Evolutionary conservation across 805 yeast genomes (phyloP), one percentile per base, ranked within the genome.

Genomic region (Wickerhamomyces strasburgensis): DNA sequence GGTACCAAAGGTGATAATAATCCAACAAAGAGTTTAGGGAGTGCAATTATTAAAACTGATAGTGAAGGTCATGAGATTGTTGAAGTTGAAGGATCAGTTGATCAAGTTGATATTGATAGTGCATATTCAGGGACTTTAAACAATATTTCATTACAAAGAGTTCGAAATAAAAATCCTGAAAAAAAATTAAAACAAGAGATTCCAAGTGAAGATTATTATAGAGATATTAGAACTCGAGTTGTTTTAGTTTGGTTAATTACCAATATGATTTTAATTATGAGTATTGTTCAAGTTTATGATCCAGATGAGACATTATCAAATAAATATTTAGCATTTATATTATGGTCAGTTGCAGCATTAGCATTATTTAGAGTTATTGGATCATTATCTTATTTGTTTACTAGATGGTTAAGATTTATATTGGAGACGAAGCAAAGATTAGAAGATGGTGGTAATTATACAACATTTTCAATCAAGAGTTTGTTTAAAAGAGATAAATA

Each of bases 1-100:
- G 98, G 98, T 62, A 90, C 98, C 2, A 90, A 90, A 58, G 98
- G 98, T 48, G 96, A 86, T 43, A 85, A 84, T 52, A 74, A 75
- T 47, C 81, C 80, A 33, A 74, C 76, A 21, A 73, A 73, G 47
- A 78, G 72, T 41, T 65, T 80, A 33, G 94, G 94, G 44, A 77
- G 81, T 34, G 93, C 90, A 31, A 82, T 83, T 24, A 79, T 83
- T 42, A 79, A 73, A 40, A 80, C 78, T 52, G 78, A 77, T 48
- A 85, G 75, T 35, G 68, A 78, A 30, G 94, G 94, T 37, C 81
- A 78, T 44, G 88, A 82, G 54, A 78, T 84, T 27, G 84, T 83
- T 29, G 87, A 81, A 44, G 76, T 84, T 25, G 94, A 84, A 47
- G 77, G 83, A 50, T 75, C 83, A 19, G 65, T 78, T 15, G 82